Evolutionary conservation across 2,329 filamentous ascomycete species (phyloP).

Genomic region (Fusarium cicatricum): DNA sequence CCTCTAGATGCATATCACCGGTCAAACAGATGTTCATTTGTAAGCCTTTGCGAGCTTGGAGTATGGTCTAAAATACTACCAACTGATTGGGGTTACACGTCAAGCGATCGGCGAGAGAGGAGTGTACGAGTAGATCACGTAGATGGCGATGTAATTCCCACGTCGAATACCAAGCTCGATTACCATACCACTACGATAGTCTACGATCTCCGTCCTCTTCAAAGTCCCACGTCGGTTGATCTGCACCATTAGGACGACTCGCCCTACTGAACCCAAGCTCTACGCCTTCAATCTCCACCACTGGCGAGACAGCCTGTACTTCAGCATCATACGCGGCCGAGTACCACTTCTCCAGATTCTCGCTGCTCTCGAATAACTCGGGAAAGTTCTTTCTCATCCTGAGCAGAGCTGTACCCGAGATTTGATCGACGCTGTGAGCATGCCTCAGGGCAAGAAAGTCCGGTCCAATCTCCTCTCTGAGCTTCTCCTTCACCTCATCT

Average conservation of each 20-base stretch:
- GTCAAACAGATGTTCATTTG: too few relatives aligned
- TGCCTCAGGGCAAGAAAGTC: constrained; percentile 67
- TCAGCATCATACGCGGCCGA: constrained; percentile 36
- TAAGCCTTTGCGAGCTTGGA: too few relatives aligned
- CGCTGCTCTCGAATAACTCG: constrained; percentile 19
- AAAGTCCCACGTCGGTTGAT: constrained; percentile 64
- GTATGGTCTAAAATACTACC: too few relatives aligned
- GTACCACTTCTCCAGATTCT: constrained; percentile 35
- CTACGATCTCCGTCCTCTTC: constrained; percentile 21
- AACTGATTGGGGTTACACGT: too few relatives aligned
- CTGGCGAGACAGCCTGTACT: constrained; percentile 54
- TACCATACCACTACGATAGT: constrained; percentile 3
- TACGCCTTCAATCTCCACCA: constrained; percentile 54
- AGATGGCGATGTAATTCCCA: too few relatives aligned
- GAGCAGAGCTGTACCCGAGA: constrained; percentile 66
- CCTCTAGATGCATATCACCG: too few relatives aligned
- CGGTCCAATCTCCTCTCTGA: constrained; percentile 57
- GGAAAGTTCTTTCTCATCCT: constrained; percentile 41
- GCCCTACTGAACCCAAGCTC: constrained; percentile 53
- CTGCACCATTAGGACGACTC: constrained; percentile 62
- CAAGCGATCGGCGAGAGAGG: too few relatives aligned
- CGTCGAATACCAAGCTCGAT: too few relatives aligned
- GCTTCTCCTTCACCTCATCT: constrained; percentile 57
- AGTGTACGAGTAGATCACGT: too few relatives aligned
- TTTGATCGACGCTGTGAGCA: constrained; percentile 70